These are phyloP conservation scores for Termitomyces sp. DNA, from an alignment of 1,284 basidiomycete species.

Conservation along the genomic window DNA sequence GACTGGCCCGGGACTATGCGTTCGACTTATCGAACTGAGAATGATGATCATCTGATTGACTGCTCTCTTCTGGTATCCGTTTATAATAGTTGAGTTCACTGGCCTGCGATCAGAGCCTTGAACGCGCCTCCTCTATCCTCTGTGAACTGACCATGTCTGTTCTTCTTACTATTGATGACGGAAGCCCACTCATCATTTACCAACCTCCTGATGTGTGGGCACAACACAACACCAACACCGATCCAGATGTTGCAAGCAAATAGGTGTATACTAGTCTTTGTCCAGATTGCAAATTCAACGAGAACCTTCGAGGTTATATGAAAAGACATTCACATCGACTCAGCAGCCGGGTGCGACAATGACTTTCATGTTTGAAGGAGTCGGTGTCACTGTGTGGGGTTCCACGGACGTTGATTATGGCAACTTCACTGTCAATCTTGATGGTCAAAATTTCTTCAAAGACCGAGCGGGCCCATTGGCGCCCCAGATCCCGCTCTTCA, in stretches of 20 bases:
- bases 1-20: background rate
- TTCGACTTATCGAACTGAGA: background rate
- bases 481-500: background rate
- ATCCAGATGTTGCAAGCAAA: background rate
- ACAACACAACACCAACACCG: slow-evolving; percentile 5
- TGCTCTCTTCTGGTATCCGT: background rate
- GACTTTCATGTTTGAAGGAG: slow-evolving; percentile 30
- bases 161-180: slow-evolving; percentile 17
- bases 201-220: slow-evolving; percentile 17
- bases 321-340: slow-evolving; percentile 26
- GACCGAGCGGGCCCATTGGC: background rate
- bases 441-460: background rate
- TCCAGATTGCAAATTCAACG: background rate
- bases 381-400: slow-evolving; percentile 4
- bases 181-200: slow-evolving; percentile 19
- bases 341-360: slow-evolving; percentile 22
- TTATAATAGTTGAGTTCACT: background rate
- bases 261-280: background rate
- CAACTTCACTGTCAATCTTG: background rate
- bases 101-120: background rate
- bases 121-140: background rate
- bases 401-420: background rate
- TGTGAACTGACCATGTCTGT: background rate
- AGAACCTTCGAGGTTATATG: slow-evolving; percentile 20
- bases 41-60: background rate